Conservation (phyloP, 176 grass and related monocot genomes). For the Oropetium thomaeum region DNA sequence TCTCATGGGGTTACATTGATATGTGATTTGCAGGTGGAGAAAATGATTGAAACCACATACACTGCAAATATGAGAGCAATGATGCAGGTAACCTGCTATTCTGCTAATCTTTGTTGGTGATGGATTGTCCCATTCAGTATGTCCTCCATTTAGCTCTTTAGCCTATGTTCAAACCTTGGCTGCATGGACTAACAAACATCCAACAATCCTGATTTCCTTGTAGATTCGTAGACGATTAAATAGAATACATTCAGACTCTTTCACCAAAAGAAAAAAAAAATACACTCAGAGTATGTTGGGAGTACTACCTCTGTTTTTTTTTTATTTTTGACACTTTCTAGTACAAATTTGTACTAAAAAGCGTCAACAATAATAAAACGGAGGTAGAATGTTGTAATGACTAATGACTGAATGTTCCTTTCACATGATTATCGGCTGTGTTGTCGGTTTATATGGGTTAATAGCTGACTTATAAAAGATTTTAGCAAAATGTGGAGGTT, state of each 20-base stretch:
- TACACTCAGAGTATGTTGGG: not conserved
- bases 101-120: slow-evolving; percentile 7
- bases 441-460: not conserved
- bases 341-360: too few relatives aligned
- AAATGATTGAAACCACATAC: slow-evolving; percentile 92
- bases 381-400: not conserved
- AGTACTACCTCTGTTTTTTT: too few relatives aligned
- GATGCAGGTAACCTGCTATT: slow-evolving; percentile 81
- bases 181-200: not conserved
- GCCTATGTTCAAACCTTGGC: not conserved
- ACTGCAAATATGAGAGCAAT: slow-evolving; percentile 77
- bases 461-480: not conserved
- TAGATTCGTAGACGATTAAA: not conserved
- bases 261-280: too few relatives aligned
- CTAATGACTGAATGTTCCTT: not conserved
- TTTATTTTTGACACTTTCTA: too few relatives aligned
- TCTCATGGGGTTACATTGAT: slow-evolving; percentile 18
- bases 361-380: too few relatives aligned
- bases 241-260: not conserved
- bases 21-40: slow-evolving; percentile 60
- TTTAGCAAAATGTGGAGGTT: not conserved
- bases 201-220: not conserved
- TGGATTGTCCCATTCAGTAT: slow-evolving; percentile 2
- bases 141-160: slow-evolving; percentile 6
- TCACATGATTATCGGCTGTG: not conserved